Evolutionary conservation across 768 basidiomycete genomes (phyloP).

Genomic region (Suillus ampliporus): DNA sequence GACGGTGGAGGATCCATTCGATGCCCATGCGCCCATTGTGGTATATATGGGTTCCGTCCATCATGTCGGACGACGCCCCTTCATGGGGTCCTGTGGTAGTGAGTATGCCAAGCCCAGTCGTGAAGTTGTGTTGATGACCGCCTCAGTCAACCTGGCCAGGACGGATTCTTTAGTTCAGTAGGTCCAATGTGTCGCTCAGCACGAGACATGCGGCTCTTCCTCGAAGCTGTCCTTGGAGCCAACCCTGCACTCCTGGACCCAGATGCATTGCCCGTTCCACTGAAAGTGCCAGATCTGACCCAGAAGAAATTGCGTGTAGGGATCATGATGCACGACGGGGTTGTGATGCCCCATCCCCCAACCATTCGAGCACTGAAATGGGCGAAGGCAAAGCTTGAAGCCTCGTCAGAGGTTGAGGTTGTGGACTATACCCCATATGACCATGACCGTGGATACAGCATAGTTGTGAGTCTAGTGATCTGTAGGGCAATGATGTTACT

Average conservation of each 20-base stretch:
- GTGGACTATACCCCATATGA: constrained; percentile 42
- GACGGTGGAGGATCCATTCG: constrained; percentile 47
- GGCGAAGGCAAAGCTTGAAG: constrained; percentile 41
- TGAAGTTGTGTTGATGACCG: constrained; percentile 17
- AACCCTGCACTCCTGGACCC: constrained; percentile 51
- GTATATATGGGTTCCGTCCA: constrained; percentile 49
- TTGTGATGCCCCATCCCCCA: constrained; percentile 48
- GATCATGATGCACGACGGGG: constrained; percentile 44
- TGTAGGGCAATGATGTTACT: neutral
- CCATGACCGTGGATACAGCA: constrained; percentile 39
- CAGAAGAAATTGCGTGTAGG: constrained; percentile 36
- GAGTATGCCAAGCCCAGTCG: constrained; percentile 12
- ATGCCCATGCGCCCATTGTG: constrained; percentile 41
- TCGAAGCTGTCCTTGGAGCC: constrained; percentile 27
- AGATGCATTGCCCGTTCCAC: constrained; percentile 35
- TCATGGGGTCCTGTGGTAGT: constrained; percentile 20
- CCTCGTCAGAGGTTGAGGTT: constrained; percentile 40
- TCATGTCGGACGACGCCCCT: constrained; percentile 39
- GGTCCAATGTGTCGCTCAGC: constrained; percentile 41
- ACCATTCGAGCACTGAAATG: constrained; percentile 45
- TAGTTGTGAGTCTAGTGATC: constrained; percentile 35
- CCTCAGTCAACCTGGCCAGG: constrained; percentile 34
- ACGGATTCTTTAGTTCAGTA: constrained; percentile 38
- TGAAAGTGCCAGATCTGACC: constrained; percentile 28
- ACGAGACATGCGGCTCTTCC: constrained; percentile 20